These are phyloP conservation scores for Chondrostereum purpureum DNA, from an alignment of 1,284 basidiomycete species.

Conservation along the genomic window DNA sequence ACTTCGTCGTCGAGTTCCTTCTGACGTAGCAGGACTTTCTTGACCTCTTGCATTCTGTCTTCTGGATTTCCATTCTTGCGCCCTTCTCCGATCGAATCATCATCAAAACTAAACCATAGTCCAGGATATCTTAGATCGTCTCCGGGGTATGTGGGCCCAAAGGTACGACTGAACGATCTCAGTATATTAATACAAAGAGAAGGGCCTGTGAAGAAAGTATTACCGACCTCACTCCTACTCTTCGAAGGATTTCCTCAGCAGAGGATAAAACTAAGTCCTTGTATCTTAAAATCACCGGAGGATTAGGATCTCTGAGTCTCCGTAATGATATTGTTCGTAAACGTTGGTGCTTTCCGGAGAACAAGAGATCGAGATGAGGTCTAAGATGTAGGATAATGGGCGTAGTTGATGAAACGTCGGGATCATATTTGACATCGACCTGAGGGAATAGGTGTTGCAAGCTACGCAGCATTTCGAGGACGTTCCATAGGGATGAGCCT, in stretches of 20 bases:
- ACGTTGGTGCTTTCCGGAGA: constrained; percentile 70
- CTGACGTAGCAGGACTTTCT: constrained; percentile 66
- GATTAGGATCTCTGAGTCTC: constrained; percentile 54
- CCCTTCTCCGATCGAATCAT: constrained; percentile 48
- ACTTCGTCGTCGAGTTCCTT: constrained; percentile 49
- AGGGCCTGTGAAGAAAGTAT: not conserved
- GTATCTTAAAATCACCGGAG: constrained; percentile 64
- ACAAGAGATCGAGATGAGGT: constrained; percentile 74
- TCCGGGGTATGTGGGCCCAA: constrained; percentile 82
- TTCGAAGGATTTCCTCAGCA: constrained; percentile 49
- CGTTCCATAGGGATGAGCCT: constrained; percentile 79
- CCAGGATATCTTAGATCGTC: constrained; percentile 78
- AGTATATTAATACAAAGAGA: too few relatives aligned
- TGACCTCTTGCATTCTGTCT: constrained; percentile 68
- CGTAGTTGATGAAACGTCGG: constrained; percentile 62
- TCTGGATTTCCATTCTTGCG: constrained; percentile 42
- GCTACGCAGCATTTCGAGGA: constrained; percentile 63
- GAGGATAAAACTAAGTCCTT: constrained; percentile 60
- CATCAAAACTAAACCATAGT: constrained; percentile 74
- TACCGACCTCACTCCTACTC: constrained; percentile 45
- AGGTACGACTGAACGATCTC: constrained; percentile 46
- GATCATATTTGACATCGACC: constrained; percentile 80
- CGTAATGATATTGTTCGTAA: constrained; percentile 70
- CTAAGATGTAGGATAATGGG: constrained; percentile 74
- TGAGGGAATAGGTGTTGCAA: constrained; percentile 68